Evolutionary conservation across 2,329 filamentous ascomycete species (phyloP), one percentile per base, ranked within the genome.

Genomic region (Pezicula radicicola): DNA sequence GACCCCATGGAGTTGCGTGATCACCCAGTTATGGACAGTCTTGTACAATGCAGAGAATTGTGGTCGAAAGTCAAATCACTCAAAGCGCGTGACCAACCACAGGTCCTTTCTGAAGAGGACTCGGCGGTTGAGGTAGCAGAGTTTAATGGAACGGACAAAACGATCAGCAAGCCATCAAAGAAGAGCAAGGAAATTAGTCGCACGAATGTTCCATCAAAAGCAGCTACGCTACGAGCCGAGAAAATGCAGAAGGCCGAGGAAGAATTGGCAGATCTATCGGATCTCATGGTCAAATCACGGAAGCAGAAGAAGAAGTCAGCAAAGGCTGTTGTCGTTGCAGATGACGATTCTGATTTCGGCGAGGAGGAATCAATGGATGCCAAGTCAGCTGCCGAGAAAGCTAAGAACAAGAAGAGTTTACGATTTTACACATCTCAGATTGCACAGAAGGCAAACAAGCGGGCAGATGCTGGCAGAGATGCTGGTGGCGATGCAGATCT

Each of bases 381-480:
- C 10, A 80, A 85, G 55, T 85, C 93, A 55, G 87, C 90, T 1
- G 89, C 88, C 40, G 90, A 96, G 64, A 99, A 99, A 72, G 89
- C 87, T 0, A 82, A 84, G 54, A 89, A 89, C 70, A 96, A 94
- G 78, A 96, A 95, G 77, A 91, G 84, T 58, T 81, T 99, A 52
- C 88, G 91, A 56, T 99, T 99, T 78, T 99, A 99, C 79, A 97
- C 95, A 2, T 96, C 92, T 3, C 94, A 99, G 68, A 94, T 99
- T 59, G 88, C 89, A 27, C 93, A 97, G 69, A 97, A 97, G 72
- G 85, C 90, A 51, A 96, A 91, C 74, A 92, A 90, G 68, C 89
- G 89, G 50, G 83, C 85, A 6, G 83, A 78, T 30, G 87, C 87
- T 37, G 87, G 88, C 40, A 82, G 85, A 55, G 85, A 89, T 52